Evolutionary conservation across 306 rosid genomes (phyloP), one percentile per base, ranked within the genome.

Genomic region (Fagus crenata): DNA sequence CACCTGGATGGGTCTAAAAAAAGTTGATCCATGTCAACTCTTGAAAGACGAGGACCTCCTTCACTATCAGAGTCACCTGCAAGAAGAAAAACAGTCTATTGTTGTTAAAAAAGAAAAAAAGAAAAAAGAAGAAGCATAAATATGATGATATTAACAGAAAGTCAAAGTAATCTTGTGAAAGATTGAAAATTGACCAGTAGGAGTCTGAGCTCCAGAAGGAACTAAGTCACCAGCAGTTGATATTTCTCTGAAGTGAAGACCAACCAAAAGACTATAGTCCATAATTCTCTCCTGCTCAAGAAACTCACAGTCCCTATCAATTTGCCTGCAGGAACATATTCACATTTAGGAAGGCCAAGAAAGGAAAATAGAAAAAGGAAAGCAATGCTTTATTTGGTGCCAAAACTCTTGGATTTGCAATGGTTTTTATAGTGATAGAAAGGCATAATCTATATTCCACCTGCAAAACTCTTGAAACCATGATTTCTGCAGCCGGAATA

Each of bases 221-320:
- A 90, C 79, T 37, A 91, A 54, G 33, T 89, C 88, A 32, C 97
- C 96, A 31, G 89, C 87, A 39, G 83, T 75, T 14, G 98, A 86
- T 73, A 86, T 88, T 59, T 88, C 88, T 84, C 85, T 85, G 84
- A 94, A 94, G 87, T 89, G 93, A 81, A 94, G 91, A 31, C 98
- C 98, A 77, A 94, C 85, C 41, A 94, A 80, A 53, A 94, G 73
- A 77, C 98, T 94, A 72, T 94, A 94, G 83, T 94, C 98, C 98
- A 92, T 94, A 65, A 92, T 89, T 79, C 97, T 91, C 73, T 94
- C 98, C 31, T 89, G 97, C 75, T 94, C 97, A 32, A 94, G 83
- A 77, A 94, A 88, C 87, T 94, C 98, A 41, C 98, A 94, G 12
- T 94, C 98, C 72, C 74, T 86, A 81, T 94, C 98, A 71, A 92